phyloP scores from a whole-genome alignment of 352 stramenopile species.

The Phytophthora chlamydospora region DNA sequence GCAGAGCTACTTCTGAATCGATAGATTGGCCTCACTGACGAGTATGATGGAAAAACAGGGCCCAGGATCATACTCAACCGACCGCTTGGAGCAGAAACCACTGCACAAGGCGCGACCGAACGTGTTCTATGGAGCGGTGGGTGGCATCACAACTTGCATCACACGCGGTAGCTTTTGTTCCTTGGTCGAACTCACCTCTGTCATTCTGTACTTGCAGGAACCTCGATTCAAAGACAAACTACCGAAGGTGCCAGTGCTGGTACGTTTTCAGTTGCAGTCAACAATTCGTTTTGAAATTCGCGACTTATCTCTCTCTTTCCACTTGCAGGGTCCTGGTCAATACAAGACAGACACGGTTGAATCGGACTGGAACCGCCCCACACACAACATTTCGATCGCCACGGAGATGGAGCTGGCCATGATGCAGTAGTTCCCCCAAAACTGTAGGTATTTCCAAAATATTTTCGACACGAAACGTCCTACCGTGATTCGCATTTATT shows the following conservation, averaged over 20 bases:
- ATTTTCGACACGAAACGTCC: slow-evolving; percentile 3
- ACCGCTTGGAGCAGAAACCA: slow-evolving; percentile 50
- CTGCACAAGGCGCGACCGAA: slow-evolving; percentile 71
- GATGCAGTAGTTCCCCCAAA: slow-evolving; percentile 32
- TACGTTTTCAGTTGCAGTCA: slow-evolving; percentile 39
- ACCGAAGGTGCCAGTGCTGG: slow-evolving; percentile 59
- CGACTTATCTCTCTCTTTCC: background rate
- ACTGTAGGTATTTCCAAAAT: background rate
- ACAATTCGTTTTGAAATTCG: background rate
- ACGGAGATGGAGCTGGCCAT: slow-evolving; percentile 86
- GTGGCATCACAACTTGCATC: slow-evolving; percentile 3
- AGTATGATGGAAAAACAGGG: slow-evolving; percentile 38
- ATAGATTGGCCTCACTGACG: background rate
- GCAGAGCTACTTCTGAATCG: background rate
- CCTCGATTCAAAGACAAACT: slow-evolving; percentile 74
- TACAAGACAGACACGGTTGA: slow-evolving; percentile 79
- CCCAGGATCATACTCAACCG: slow-evolving; percentile 61
- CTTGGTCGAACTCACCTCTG: background rate
- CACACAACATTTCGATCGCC: slow-evolving; percentile 87
- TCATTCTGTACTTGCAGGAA: slow-evolving; percentile 41
- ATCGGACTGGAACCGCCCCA: slow-evolving; percentile 86
- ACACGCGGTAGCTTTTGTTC: background rate
- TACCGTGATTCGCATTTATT: too few relatives aligned
- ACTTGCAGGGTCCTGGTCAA: slow-evolving; percentile 65
- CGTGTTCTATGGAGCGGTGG: slow-evolving; percentile 70